Evolutionary conservation across 108 stramenopile species (phyloP).

Genomic region (Cyclotella choctawhatcheeana): DNA sequence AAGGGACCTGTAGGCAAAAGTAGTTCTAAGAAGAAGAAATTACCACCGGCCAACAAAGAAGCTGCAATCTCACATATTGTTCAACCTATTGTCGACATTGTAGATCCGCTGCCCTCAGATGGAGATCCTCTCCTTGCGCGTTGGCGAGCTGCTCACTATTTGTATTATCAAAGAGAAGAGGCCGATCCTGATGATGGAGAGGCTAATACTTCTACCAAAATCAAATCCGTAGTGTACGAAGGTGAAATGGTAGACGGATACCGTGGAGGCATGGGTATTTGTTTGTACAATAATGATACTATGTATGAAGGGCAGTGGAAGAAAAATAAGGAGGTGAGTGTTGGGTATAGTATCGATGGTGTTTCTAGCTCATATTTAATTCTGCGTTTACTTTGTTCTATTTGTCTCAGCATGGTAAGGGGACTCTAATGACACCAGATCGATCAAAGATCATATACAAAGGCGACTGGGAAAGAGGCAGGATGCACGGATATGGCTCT

Average conservation of each 20-base stretch:
- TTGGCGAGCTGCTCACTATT: conserved; percentile 85
- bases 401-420: conserved; percentile 68
- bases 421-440: conserved; percentile 78
- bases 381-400: neutral
- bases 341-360: neutral
- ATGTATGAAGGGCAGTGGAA: conserved; percentile 92
- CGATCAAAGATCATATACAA: conserved; percentile 77
- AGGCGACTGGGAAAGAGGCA: conserved; percentile 87
- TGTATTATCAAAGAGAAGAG: conserved; percentile 74
- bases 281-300: conserved; percentile 77
- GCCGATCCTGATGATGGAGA: conserved; percentile 25
- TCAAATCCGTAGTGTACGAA: conserved; percentile 85
- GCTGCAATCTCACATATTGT: conserved; percentile 1
- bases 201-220: conserved; percentile 20
- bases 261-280: conserved; percentile 84
- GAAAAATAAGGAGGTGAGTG: conserved; percentile 68
- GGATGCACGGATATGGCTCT: conserved; percentile 82
- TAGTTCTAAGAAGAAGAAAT: neutral
- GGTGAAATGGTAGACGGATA: conserved; percentile 80
- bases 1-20: neutral
- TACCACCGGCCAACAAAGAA: conserved; percentile 4
- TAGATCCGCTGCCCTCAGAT: conserved; percentile 55
- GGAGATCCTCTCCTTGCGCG: conserved; percentile 77
- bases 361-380: neutral
- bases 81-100: conserved; percentile 15